Evolutionary conservation across 306 rosid species (phyloP).

Genomic region (Quercus bicolor): DNA sequence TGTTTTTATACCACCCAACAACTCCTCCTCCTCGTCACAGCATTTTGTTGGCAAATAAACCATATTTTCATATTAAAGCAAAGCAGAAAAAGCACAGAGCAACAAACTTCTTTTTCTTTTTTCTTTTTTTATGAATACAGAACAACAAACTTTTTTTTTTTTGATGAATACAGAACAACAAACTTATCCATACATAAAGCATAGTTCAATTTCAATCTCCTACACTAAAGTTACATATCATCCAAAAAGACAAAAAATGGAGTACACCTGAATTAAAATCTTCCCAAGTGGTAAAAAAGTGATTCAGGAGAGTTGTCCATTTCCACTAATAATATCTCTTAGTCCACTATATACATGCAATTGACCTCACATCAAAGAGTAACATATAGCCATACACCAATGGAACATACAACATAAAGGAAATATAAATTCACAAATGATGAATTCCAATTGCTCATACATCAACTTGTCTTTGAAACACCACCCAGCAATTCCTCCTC

Average conservation of each 20-base stretch:
- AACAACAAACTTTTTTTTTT: neutral
- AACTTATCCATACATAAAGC: neutral
- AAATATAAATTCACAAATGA: neutral
- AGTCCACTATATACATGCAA: neutral
- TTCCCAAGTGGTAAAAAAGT: slow-evolving; percentile 40
- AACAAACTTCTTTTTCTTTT: too few species aligned
- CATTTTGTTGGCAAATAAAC: neutral
- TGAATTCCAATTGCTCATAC: neutral
- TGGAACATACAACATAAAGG: neutral
- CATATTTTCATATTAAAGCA: neutral
- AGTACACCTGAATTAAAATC: slow-evolving; percentile 78
- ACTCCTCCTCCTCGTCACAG: neutral
- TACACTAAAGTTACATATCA: neutral
- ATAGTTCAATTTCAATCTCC: slow-evolving; percentile 8
- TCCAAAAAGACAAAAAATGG: neutral
- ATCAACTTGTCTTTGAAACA: neutral
- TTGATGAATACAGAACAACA: neutral
- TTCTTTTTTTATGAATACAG: neutral
- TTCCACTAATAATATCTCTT: neutral
- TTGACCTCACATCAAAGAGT: neutral
- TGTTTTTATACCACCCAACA: neutral
- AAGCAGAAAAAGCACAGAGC: neutral
- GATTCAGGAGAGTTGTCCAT: neutral
- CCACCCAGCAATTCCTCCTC: neutral
- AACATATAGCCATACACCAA: neutral